Evolutionary conservation across 2,329 filamentous ascomycete species (phyloP), one percentile per base, ranked within the genome.

Genomic region (Trichocomaceae sp.): DNA sequence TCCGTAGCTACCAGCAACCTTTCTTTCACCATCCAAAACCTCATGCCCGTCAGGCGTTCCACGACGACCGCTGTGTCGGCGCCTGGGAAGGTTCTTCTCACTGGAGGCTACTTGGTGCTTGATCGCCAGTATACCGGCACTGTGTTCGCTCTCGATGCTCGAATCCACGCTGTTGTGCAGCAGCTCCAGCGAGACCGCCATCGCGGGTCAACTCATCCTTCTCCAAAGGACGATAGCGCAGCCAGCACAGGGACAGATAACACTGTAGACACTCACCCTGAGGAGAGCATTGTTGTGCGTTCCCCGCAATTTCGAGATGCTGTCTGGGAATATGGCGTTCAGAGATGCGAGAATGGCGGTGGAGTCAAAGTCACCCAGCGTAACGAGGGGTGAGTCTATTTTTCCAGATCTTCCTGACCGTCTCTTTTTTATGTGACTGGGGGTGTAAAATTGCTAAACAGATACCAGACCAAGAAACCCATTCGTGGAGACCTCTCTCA

Each of bases 71-170:
- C 85, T 66, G 83, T 95, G 61, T 97, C 93, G 59, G 92, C 93
- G 20, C 93, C 93, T 17, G 93, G 93, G 63, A 99, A 99, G 77
- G 93, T 99, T 58, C 82, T 99, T 60, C 82, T 97, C 52, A 90
- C 92, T 3, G 93, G 93, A 60, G 93, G 93, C 58, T 99, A 97
- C 73, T 84, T 97, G 46, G 92, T 96, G 20, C 84, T 99, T 46
- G 92, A 97, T 75, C 84, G 88, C 58, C 78, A 81, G 58, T 90
- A 96, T 72, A 93, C 87, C 2, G 92, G 86, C 35, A 76, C 84
- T 17, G 83, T 85, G 3, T 84, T 85, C 63, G 83, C 81, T 31
- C 77, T 86, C 50, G 77, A 84, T 67, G 83, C 83, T 46, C 75
- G 83, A 55, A 84, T 86, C 33, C 82, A 85, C 66, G 79, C 82